Conservation (phyloP, 352 stramenopile species). For the Globisporangium spiculum region DNA sequence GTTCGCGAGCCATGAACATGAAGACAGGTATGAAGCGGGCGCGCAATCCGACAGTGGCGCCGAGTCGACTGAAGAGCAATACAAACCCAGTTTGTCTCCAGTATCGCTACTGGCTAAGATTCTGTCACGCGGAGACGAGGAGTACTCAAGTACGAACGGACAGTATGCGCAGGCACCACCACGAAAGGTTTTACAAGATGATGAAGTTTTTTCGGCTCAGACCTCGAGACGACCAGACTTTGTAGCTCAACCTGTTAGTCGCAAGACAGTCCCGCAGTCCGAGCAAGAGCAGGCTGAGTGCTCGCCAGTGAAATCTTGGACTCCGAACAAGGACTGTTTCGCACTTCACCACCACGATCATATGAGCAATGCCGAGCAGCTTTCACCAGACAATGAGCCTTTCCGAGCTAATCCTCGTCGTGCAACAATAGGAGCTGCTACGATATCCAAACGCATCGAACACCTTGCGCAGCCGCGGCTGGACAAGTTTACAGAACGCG, state of each 20-base stretch:
- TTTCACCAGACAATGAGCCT: background rate
- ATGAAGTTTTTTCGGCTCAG: background rate
- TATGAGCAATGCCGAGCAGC: background rate
- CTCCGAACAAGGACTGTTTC: background rate
- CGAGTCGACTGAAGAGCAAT: background rate
- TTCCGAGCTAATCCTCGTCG: background rate
- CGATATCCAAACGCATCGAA: conserved; percentile 31
- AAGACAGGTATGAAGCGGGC: background rate
- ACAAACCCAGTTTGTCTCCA: background rate
- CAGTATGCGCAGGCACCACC: background rate
- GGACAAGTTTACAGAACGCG: conserved; percentile 52
- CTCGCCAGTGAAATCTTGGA: background rate
- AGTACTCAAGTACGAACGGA: background rate
- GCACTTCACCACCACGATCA: background rate
- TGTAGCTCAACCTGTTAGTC: background rate
- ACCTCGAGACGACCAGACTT: no score
- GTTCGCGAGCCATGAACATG: background rate
- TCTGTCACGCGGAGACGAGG: background rate
- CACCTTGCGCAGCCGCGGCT: conserved; percentile 51
- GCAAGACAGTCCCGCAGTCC: conserved; percentile 1
- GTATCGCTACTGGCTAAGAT: conserved; percentile 1
- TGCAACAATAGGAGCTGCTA: background rate
- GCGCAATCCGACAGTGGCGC: background rate
- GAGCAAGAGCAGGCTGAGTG: background rate
- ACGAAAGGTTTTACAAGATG: background rate